Evolutionary conservation across 31 red algal genomes (phyloP), one percentile per base, ranked within the genome.

Genomic region (Asparagopsis taxiformis): DNA sequence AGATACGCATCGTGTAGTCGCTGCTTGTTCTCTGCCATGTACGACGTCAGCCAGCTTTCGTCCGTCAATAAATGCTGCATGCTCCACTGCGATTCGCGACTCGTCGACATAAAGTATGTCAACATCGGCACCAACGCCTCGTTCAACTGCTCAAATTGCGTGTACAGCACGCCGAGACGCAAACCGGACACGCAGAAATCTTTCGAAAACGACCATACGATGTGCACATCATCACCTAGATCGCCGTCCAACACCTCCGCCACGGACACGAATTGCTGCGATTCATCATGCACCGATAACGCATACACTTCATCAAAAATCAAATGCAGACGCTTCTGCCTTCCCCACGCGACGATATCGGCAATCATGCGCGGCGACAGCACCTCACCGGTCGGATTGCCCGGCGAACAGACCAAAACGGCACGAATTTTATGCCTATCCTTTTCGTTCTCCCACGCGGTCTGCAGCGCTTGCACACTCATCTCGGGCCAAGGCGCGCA

Each of bases 181-280:
- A 77, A 30, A 16, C 87, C 93, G 29, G 68, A 79, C 31, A 78
- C 36, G 22, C 93, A 85, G 58, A 96, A 87, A 46, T 96, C 93
- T 56, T 96, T 96, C 29, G 79, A 85, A 39, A 90, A 91, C 41
- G 86, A 67, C 86, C 87, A 96, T 5, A 91, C 80, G n/a, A 96
- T 38, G 68, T 96, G 93, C 38, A 96, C 85, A 54, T 91, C 70
- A 31, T 85, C 54, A 10, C 79, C 73, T 2, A 96, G 63, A 23
- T 69, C 60, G 1, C 68, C 72, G 16, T 87, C 46, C 36, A 91
- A 46, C 50, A 82, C 87, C 36, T 77, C 70, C 32, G 66, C 79
- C 21, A 85, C 80, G 51, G 72, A 80, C n/a, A 68, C 50, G 35
- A 92, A 92, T 24, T 33, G 34, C 8, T 28, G 50, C 36, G 11